These are phyloP conservation scores for Pseudogymnoascus sp. DNA, from an alignment of 2,329 filamentous ascomycete genomes.

Conservation along the genomic window DNA sequence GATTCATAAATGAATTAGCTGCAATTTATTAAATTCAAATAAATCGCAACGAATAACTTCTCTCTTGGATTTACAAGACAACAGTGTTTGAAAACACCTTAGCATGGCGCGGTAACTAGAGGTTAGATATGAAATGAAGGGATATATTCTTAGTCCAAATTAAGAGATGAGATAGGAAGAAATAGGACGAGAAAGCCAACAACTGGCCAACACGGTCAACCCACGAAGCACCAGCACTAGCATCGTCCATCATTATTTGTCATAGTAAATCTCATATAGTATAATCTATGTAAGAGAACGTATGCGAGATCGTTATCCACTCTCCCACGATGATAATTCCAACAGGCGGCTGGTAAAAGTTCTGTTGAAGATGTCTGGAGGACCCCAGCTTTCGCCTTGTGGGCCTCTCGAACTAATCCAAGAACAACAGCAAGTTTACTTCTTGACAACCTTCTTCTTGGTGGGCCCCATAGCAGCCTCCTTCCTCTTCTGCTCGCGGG, in stretches of 20 bases:
- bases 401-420: not conserved
- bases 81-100: not conserved
- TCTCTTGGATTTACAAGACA: not conserved
- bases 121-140: not conserved
- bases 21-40: not conserved
- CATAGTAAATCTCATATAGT: slow-evolving; percentile 9
- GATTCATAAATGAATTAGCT: not conserved
- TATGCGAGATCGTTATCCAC: slow-evolving; percentile 5
- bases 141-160: not conserved
- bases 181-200: not conserved
- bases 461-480: slow-evolving; percentile 27
- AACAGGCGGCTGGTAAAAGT: not conserved
- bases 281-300: slow-evolving; percentile 10
- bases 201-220: not conserved
- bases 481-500: slow-evolving; percentile 37
- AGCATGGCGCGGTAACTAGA: not conserved
- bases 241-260: not conserved
- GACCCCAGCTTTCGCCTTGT: not conserved
- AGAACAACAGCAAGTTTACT: slow-evolving; percentile 15
- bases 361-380: not conserved
- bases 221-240: not conserved
- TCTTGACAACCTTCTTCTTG: slow-evolving; percentile 24
- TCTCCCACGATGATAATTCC: not conserved
- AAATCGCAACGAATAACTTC: not conserved
- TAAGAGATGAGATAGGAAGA: not conserved